A percentile compares a stretch with the other conserved stretches of the same genome.
These are phyloP conservation scores for Peronospora destructor DNA, from an alignment of 352 stramenopile genomes.

Conservation along the genomic window DNA sequence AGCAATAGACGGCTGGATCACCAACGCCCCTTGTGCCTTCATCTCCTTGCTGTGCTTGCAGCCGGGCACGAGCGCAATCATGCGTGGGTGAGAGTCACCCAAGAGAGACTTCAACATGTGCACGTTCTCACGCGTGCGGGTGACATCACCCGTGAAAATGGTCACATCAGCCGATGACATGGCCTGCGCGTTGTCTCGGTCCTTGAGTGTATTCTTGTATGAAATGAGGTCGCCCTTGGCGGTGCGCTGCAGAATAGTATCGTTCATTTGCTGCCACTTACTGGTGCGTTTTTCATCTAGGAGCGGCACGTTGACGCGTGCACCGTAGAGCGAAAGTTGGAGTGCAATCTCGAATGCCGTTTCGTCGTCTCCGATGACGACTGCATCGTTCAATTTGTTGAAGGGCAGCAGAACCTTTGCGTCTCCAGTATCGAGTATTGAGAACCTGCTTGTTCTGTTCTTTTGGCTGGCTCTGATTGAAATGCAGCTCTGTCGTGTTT, in stretches of 20 bases:
- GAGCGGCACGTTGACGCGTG: conserved; percentile 51
- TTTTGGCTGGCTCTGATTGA: not conserved
- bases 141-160: conserved; percentile 51
- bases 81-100: conserved; percentile 35
- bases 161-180: conserved; percentile 48
- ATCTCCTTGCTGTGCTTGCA: conserved; percentile 44
- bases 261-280: conserved; percentile 61
- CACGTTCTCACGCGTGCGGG: conserved; percentile 45
- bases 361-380: conserved; percentile 63
- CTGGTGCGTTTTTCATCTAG: conserved; percentile 49
- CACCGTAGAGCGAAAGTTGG: conserved; percentile 55
- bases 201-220: conserved; percentile 61
- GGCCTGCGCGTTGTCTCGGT: conserved; percentile 29
- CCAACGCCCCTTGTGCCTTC: conserved; percentile 26
- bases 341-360: conserved; percentile 56
- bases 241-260: conserved; percentile 40
- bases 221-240: conserved; percentile 56
- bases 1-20: conserved; percentile 62
- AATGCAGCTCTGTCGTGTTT: not conserved
- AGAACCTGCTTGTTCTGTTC: not conserved
- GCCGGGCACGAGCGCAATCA: conserved; percentile 54
- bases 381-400: conserved; percentile 39
- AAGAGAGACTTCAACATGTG: conserved; percentile 40
- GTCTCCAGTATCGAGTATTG: not conserved
- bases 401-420: conserved; percentile 25